Conservation (phyloP, 139 green algal genomes). For the Micractinium conductrix region DNA sequence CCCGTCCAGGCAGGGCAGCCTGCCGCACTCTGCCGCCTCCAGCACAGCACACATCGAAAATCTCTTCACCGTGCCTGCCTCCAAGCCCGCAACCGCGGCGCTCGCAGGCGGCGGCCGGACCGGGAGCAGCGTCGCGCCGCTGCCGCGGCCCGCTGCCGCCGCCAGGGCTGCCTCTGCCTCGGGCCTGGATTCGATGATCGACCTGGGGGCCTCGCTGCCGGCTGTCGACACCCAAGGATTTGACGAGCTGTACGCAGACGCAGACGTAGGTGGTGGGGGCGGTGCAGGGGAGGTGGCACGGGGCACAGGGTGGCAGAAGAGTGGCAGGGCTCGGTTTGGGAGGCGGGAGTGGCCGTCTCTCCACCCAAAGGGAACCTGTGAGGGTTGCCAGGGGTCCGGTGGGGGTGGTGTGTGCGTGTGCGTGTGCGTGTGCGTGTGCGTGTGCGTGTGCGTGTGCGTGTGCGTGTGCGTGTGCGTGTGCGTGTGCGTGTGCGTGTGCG, state of each 20-base stretch:
- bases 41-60: conserved; percentile 46
- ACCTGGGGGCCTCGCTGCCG: conserved; percentile 40
- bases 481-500: too few species aligned
- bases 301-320: too few species aligned
- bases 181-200: conserved; percentile 47
- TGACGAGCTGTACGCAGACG: conserved; percentile 36
- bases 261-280: neutral
- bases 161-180: neutral
- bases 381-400: too few species aligned
- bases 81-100: neutral
- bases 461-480: too few species aligned
- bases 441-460: too few species aligned
- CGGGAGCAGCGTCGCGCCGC: neutral
- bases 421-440: neutral
- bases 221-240: conserved; percentile 35
- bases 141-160: neutral
- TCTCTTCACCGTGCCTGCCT: conserved; percentile 43
- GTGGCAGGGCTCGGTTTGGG: too few species aligned
- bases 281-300: neutral
- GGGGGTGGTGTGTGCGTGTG: neutral
- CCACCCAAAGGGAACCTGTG: too few species aligned
- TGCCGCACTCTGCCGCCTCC: neutral
- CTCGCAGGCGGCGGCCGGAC: neutral
- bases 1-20: neutral
- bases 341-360: too few species aligned